These are phyloP conservation scores for Lachnellula occidentalis DNA, from an alignment of 2,329 filamentous ascomycete species.

Conservation along the genomic window DNA sequence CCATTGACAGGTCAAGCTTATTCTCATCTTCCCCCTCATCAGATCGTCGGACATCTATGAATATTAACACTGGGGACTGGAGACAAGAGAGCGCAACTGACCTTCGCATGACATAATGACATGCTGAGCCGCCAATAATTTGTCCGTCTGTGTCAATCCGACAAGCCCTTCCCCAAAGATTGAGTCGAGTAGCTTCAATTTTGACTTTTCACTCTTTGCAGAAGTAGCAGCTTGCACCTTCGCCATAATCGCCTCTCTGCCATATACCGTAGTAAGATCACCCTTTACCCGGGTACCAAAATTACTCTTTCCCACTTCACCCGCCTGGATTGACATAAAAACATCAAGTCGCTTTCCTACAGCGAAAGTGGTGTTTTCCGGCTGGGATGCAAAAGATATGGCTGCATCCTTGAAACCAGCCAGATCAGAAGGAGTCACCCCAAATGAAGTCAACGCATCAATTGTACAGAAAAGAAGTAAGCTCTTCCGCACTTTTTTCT, in stretches of 20 bases:
- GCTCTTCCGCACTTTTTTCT: conserved; percentile 6
- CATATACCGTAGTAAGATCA: conserved; percentile 17
- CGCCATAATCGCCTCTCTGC: conserved; percentile 19
- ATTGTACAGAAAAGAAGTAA: conserved; percentile 20
- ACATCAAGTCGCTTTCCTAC: conserved; percentile 16
- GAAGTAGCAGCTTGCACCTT: conserved; percentile 9
- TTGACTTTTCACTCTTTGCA: conserved; percentile 17
- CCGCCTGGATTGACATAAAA: conserved; percentile 18
- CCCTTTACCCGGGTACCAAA: conserved; percentile 2
- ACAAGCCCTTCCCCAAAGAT: conserved; percentile 13
- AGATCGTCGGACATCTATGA: conserved; percentile 17
- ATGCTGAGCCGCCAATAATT: conserved; percentile 21
- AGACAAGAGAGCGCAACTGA: conserved; percentile 7
- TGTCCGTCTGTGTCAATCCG: conserved; percentile 18
- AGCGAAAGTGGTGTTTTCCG: conserved; percentile 5
- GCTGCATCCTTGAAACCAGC: conserved; percentile 10
- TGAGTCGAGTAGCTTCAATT: conserved; percentile 19
- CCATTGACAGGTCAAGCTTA: conserved; percentile 19
- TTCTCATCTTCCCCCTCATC: conserved; percentile 11
- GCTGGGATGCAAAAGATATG: conserved; percentile 5
- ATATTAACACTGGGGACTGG: conserved; percentile 1
- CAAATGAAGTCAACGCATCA: conserved; percentile 20
- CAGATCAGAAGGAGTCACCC: conserved; percentile 13
- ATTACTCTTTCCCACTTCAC: not conserved
- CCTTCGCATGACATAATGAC: conserved; percentile 26